A percentile compares a stretch with the other conserved stretches of the same genome.
phyloP scores from a whole-genome alignment of 108 stramenopile species.

The Schizochytrium sp. region DNA sequence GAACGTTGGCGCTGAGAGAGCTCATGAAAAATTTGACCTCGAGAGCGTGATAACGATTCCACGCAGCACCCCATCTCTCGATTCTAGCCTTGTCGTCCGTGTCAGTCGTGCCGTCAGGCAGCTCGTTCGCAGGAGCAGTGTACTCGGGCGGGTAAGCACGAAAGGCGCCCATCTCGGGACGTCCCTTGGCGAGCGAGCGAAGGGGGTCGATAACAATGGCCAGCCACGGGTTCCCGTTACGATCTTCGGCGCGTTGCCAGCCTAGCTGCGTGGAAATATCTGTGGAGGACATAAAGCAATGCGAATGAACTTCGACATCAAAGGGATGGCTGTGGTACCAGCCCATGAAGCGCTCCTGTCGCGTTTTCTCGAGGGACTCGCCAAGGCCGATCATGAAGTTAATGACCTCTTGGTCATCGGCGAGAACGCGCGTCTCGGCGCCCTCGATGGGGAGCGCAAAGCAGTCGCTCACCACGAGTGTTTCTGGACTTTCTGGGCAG shows the following conservation, averaged over 20 bases:
- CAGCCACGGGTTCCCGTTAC: conserved; percentile 86
- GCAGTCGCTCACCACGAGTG: conserved; percentile 77
- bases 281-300: conserved; percentile 87
- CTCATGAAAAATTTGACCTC: conserved; percentile 75
- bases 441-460: conserved; percentile 95
- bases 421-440: conserved; percentile 85
- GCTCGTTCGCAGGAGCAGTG: conserved; percentile 56
- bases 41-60: conserved; percentile 84
- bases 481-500: conserved; percentile 52
- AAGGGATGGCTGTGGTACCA: conserved; percentile 99
- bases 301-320: conserved; percentile 72
- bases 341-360: conserved; percentile 45
- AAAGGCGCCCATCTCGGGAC: conserved; percentile 87
- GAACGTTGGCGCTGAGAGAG: conserved; percentile 22
- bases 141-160: conserved; percentile 88
- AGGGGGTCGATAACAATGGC: conserved; percentile 90
- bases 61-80: conserved; percentile 90
- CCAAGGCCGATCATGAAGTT: conserved; percentile 95
- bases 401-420: conserved; percentile 81
- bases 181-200: conserved; percentile 50
- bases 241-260: conserved; percentile 61
- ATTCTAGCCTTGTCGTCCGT: conserved; percentile 37
- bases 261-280: conserved; percentile 85
- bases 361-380: conserved; percentile 77
- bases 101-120: conserved; percentile 65